Base-by-base conservation (phyloP, 1,139 yeast species). In the Yamadazyma pseudoaaseri region DNA sequence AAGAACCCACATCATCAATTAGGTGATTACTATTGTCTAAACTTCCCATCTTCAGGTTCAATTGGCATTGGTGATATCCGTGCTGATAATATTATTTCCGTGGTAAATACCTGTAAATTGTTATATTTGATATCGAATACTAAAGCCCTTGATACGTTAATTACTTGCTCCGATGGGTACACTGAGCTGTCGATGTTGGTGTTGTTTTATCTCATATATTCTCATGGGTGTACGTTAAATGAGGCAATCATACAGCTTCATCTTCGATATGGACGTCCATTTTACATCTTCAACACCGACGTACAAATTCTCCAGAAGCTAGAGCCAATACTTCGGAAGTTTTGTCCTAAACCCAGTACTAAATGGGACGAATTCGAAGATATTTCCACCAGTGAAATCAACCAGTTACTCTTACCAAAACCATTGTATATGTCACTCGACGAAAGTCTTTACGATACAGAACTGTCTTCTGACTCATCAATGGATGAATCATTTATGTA, bases 161-260 rank as follows among this genome's bases (percentile, higher is more conserved):
- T 89, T 11, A 83, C 81, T 53, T 89, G 96, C 52, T 76, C 86
- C 3, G 97, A 90, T 60, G 97, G 97, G 0, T 90, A 89, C 57
- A 87, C 97, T 0, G 97, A 90, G 53, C 84, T 90, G 41, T 81
- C 96, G 4, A 67, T 90, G 18, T 60, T 90, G 30, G 76, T 80
- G 0, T 62, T 87, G 28, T 77, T 89, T 41, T 89, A 76, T 51
- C 48, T 85, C 37, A 82, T 90, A 42, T 90, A 83, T 56, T 59
- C 83, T 3, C 67, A 78, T 27, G 76, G 83, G 34, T 51, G 75
- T 21, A 60, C 79, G 1, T 45, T 75, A n/a, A 74, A 69, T 33
- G 70, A 69, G 17, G 80, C 81, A 2, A 64, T 76, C 40, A 51
- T 85, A 13, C 71, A 73, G 39, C 57, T 87, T 35, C 96, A 89